Percentiles rank a stretch among this genome's conserved stretches.
phyloP scores from a whole-genome alignment of 495 filamentous ascomycete species.

The Xylaria sp. region DNA sequence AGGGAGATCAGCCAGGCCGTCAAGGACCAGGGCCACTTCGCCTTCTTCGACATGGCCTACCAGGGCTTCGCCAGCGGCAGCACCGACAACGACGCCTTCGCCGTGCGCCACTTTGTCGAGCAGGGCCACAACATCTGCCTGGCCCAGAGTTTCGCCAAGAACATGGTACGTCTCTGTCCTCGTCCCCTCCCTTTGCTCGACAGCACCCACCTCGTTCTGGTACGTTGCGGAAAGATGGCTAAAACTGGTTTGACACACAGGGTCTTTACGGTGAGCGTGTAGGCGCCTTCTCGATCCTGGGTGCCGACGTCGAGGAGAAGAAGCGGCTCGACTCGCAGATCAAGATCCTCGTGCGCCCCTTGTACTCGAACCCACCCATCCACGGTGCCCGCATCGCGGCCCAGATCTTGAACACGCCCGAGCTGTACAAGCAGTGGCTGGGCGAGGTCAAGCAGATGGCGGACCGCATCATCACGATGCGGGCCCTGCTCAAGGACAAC shows the following conservation, averaged over 20 bases:
- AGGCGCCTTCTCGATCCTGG: conserved; percentile 93
- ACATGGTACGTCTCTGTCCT: conserved; percentile 72
- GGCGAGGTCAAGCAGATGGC: conserved; percentile 98
- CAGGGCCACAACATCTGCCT: conserved; percentile 90
- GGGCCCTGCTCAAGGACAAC: conserved; percentile 88
- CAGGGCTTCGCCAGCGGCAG: conserved; percentile 96
- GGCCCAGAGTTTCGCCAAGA: conserved; percentile 98
- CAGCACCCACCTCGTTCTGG: neutral
- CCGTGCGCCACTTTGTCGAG: conserved; percentile 87
- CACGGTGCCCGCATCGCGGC: conserved; percentile 95
- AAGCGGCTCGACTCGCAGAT: conserved; percentile 96
- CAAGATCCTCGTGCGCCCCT: conserved; percentile 95
- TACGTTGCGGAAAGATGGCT: neutral
- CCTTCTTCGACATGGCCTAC: conserved; percentile 99
- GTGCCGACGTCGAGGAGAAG: conserved; percentile 85
- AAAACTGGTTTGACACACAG: conserved; percentile 42
- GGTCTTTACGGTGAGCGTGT: conserved; percentile 99
- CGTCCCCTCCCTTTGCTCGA: neutral
- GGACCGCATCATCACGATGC: conserved; percentile 98
- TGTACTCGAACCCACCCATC: conserved; percentile 98
- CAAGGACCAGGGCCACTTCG: conserved; percentile 87
- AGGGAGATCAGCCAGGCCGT: conserved; percentile 87
- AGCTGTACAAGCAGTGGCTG: conserved; percentile 92
- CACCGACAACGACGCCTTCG: conserved; percentile 90
- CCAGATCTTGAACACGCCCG: conserved; percentile 87